Conservation (phyloP, 2,329 filamentous ascomycete species). For the Arthrobotrys sinensis region DNA sequence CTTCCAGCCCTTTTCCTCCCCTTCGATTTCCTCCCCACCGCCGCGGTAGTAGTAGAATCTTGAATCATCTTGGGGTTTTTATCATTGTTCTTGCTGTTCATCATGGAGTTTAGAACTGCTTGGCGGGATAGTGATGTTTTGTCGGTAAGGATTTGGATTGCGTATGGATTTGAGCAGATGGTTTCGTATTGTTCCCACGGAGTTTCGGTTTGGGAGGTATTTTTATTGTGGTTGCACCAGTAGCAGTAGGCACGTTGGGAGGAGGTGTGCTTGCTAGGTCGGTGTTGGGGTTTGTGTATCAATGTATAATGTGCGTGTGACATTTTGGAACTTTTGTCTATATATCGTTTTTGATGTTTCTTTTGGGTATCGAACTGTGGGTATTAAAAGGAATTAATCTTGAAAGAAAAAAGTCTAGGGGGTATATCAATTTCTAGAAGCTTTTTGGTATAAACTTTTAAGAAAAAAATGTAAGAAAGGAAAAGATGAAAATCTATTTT, state of each 20-base stretch:
- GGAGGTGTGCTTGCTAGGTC: background rate
- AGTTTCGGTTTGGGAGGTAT: background rate
- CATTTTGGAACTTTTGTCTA: slow-evolving; percentile 24
- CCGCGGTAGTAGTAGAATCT: background rate
- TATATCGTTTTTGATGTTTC: background rate
- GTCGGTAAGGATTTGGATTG: slow-evolving; percentile 7
- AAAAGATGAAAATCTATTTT: no score
- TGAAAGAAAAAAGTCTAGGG: background rate
- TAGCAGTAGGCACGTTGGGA: background rate
- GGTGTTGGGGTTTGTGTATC: slow-evolving; percentile 15
- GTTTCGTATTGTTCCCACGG: slow-evolving; percentile 28
- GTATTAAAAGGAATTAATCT: slow-evolving; percentile 7
- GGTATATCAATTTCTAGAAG: background rate
- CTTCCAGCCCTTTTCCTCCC: slow-evolving; percentile 28
- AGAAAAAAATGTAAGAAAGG: background rate
- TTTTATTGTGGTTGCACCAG: background rate
- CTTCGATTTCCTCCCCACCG: slow-evolving; percentile 6
- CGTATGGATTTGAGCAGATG: slow-evolving; percentile 18
- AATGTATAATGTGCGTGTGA: slow-evolving; percentile 32
- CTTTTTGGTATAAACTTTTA: background rate
- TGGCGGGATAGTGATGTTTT: slow-evolving; percentile 10
- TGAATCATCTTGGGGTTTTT: slow-evolving; percentile 16
- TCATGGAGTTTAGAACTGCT: slow-evolving; percentile 9
- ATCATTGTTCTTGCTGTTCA: background rate
- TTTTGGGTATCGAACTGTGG: background rate